A percentile compares a stretch with the other conserved stretches of the same genome.
Conservation (phyloP, 2,329 filamentous ascomycete species). For the Dothideomycetes sp. region DNA sequence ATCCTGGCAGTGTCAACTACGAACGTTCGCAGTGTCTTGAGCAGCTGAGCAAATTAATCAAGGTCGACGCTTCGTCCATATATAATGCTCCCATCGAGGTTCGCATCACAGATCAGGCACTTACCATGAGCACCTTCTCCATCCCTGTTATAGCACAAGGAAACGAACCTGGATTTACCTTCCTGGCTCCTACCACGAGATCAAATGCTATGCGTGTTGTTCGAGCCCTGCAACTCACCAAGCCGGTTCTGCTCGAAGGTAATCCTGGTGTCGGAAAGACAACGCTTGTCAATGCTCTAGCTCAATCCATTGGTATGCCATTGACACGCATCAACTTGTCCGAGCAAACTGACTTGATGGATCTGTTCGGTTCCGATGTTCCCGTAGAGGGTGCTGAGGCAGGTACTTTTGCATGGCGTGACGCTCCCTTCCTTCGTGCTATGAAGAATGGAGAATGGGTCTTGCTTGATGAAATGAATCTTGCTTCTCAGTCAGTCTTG, state of each 20-base stretch:
- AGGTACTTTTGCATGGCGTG: conserved; percentile 88
- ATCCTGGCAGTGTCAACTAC: conserved; percentile 56
- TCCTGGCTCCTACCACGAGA: conserved; percentile 82
- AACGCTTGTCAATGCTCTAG: conserved; percentile 77
- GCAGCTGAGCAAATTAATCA: conserved; percentile 60
- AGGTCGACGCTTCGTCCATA: conserved; percentile 51
- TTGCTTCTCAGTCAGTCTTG: conserved; percentile 91
- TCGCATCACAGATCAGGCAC: conserved; percentile 39
- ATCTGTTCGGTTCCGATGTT: conserved; percentile 92
- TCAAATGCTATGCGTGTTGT: conserved; percentile 85
- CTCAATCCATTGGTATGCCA: conserved; percentile 67
- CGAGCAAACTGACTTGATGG: conserved; percentile 95
- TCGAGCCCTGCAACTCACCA: conserved; percentile 76
- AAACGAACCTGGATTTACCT: conserved; percentile 57
- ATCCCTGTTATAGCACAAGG: conserved; percentile 35
- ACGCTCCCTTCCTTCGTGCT: conserved; percentile 87
- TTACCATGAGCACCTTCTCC: conserved; percentile 68
- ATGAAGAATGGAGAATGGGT: conserved; percentile 99
- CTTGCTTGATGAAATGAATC: conserved; percentile 94
- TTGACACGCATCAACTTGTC: conserved; percentile 94
- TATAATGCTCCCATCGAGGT: conserved; percentile 59
- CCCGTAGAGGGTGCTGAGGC: conserved; percentile 87
- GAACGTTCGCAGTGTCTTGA: conserved; percentile 66
- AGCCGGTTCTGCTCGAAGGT: conserved; percentile 89
- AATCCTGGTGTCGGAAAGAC: conserved; percentile 99